These are phyloP conservation scores for Orobanche coerulescens DNA, from an alignment of 257 asterid genomes.

Conservation along the genomic window DNA sequence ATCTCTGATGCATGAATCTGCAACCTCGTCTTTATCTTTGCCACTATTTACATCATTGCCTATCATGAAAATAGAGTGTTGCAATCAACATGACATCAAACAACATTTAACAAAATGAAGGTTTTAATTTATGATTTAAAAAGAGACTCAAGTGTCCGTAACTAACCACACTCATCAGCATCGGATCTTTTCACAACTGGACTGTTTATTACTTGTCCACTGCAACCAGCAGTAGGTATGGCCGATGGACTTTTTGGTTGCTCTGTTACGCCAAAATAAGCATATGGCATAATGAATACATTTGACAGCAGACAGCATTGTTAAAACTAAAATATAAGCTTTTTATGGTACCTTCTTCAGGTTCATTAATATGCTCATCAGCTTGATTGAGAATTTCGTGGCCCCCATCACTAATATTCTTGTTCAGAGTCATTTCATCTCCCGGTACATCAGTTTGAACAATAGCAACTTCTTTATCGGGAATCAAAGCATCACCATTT, in stretches of 20 bases:
- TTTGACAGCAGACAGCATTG: background rate
- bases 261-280: conserved; percentile 22
- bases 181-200: background rate
- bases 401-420: background rate
- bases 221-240: background rate
- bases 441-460: conserved; percentile 4
- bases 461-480: background rate
- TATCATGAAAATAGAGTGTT: conserved; percentile 7
- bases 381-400: conserved; percentile 12
- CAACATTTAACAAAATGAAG: conserved; percentile 11
- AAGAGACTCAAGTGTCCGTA: background rate
- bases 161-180: conserved; percentile 28
- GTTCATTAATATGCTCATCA: conserved; percentile 1
- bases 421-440: background rate
- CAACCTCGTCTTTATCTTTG: conserved; percentile 9
- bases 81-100: conserved; percentile 7
- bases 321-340: background rate
- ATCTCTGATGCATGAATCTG: conserved; percentile 15
- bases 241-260: conserved; percentile 14
- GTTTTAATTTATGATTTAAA: background rate
- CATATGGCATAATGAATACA: background rate
- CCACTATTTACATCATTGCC: conserved; percentile 13
- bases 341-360: conserved; percentile 15
- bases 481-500: conserved; percentile 1
- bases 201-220: background rate